These are phyloP conservation scores for Fomes fomentarius DNA, from an alignment of 1,284 basidiomycete genomes.

Conservation along the genomic window DNA sequence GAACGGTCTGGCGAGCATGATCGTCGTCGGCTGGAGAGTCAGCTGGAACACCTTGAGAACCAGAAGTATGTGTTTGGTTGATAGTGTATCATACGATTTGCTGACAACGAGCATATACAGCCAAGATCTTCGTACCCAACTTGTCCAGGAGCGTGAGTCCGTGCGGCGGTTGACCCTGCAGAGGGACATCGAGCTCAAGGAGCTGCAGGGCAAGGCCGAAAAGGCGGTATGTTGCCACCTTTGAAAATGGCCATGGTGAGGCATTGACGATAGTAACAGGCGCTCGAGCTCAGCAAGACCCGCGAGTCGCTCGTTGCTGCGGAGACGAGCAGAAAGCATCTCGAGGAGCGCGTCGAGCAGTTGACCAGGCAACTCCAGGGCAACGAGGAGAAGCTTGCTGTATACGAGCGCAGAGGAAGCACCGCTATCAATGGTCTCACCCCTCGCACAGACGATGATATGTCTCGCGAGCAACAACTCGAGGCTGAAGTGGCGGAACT, in stretches of 20 bases:
- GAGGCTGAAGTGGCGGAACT: slow-evolving; percentile 86
- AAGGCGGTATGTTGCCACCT: slow-evolving; percentile 58
- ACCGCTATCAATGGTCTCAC: slow-evolving; percentile 35
- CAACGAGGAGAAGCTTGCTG: slow-evolving; percentile 81
- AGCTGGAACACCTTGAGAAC: slow-evolving; percentile 77
- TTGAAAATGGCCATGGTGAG: not conserved
- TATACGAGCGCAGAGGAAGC: slow-evolving; percentile 77
- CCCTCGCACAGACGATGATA: slow-evolving; percentile 43
- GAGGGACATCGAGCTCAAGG: slow-evolving; percentile 81
- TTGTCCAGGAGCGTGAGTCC: slow-evolving; percentile 83
- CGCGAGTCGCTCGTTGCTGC: slow-evolving; percentile 77
- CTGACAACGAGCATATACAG: slow-evolving; percentile 37
- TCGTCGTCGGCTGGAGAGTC: slow-evolving; percentile 76
- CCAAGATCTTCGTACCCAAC: slow-evolving; percentile 73
- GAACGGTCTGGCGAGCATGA: slow-evolving; percentile 85
- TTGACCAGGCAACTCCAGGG: slow-evolving; percentile 74
- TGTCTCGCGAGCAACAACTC: slow-evolving; percentile 77
- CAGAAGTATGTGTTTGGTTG: slow-evolving; percentile 61
- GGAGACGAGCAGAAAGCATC: slow-evolving; percentile 80
- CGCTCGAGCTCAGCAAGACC: slow-evolving; percentile 66
- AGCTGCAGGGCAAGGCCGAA: slow-evolving; percentile 76
- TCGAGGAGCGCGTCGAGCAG: slow-evolving; percentile 78
- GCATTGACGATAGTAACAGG: slow-evolving; percentile 39
- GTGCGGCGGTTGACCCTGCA: slow-evolving; percentile 73
- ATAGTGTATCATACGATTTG: not conserved